Evolutionary conservation across 148 eudicot species (phyloP).

Genomic region (Beta vulgaris): DNA sequence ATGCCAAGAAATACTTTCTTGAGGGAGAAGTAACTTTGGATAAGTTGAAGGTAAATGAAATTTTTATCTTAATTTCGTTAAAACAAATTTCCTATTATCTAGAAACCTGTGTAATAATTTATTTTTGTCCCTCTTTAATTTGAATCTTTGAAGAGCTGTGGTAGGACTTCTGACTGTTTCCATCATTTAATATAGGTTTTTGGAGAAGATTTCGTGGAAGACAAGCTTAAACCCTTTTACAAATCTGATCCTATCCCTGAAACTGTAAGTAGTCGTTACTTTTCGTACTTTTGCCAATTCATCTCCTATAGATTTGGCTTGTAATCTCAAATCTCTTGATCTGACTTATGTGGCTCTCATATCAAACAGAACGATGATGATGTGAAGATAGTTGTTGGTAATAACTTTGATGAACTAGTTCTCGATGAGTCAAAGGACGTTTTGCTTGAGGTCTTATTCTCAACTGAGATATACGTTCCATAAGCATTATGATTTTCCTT

Average conservation of each 20-base stretch:
- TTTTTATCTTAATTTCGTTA: neutral
- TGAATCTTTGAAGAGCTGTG: neutral
- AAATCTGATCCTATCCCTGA: slow-evolving; percentile 94
- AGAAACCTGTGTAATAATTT: slow-evolving; percentile 1
- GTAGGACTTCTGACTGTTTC: neutral
- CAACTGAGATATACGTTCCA: neutral
- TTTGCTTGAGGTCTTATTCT: slow-evolving; percentile 72
- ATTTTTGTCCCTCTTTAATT: neutral
- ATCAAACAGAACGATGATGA: slow-evolving; percentile 69
- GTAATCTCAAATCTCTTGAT: neutral
- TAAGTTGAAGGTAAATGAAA: slow-evolving; percentile 55
- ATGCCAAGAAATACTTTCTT: slow-evolving; percentile 54
- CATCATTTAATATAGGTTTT: slow-evolving; percentile 46
- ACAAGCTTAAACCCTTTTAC: slow-evolving; percentile 77
- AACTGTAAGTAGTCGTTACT: slow-evolving; percentile 46
- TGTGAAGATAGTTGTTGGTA: slow-evolving; percentile 86
- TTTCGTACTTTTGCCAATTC: neutral
- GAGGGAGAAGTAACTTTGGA: slow-evolving; percentile 60
- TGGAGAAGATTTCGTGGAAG: slow-evolving; percentile 66
- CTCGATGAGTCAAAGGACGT: slow-evolving; percentile 94
- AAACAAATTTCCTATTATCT: neutral
- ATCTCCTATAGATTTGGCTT: neutral
- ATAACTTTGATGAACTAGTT: slow-evolving; percentile 88
- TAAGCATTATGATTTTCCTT: neutral
- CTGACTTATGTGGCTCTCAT: slow-evolving; percentile 13